Conservation (phyloP, 2,329 filamentous ascomycete genomes). For the Alternaria ventricosa region DNA sequence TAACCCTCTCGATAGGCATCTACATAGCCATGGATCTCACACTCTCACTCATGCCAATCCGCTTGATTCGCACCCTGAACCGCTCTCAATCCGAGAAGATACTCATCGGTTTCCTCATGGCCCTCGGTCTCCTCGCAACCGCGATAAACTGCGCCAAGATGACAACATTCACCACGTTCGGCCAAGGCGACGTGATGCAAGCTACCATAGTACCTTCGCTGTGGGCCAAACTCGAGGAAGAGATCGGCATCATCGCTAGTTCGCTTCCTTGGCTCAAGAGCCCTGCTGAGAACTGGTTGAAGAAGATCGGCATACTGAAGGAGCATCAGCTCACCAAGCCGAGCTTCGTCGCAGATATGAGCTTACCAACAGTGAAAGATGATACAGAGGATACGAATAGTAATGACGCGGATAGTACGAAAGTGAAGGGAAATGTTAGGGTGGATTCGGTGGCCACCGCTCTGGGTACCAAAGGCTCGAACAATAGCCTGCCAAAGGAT, state of each 20-base stretch:
- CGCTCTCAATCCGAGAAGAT: slow-evolving; percentile 31
- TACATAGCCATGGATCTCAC: slow-evolving; percentile 36
- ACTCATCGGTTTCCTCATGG: slow-evolving; percentile 32
- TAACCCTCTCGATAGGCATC: slow-evolving; percentile 14
- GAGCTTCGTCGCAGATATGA: slow-evolving; percentile 26
- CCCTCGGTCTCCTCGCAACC: slow-evolving; percentile 33
- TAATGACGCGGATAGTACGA: slow-evolving; percentile 7
- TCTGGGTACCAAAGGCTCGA: slow-evolving; percentile 15
- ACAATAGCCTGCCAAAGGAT: not conserved
- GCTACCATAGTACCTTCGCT: slow-evolving; percentile 31
- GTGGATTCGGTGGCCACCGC: slow-evolving; percentile 23
- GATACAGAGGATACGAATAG: slow-evolving; percentile 11
- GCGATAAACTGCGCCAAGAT: slow-evolving; percentile 31
- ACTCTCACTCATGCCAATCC: slow-evolving; percentile 35
- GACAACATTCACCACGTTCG: slow-evolving; percentile 30
- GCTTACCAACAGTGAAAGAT: slow-evolving; percentile 3
- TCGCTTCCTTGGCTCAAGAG: slow-evolving; percentile 34
- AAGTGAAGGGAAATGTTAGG: slow-evolving; percentile 12
- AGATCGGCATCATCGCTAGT: slow-evolving; percentile 36
- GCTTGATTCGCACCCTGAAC: slow-evolving; percentile 28
- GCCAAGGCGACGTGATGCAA: slow-evolving; percentile 35
- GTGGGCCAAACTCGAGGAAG: slow-evolving; percentile 35
- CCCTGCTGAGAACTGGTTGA: slow-evolving; percentile 25
- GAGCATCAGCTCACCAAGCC: slow-evolving; percentile 23
- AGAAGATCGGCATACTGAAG: slow-evolving; percentile 26